Evolutionary conservation across 441 rosid genomes (phyloP), one percentile per base, ranked within the genome.

Genomic region (Eugenia klotzschiana): DNA sequence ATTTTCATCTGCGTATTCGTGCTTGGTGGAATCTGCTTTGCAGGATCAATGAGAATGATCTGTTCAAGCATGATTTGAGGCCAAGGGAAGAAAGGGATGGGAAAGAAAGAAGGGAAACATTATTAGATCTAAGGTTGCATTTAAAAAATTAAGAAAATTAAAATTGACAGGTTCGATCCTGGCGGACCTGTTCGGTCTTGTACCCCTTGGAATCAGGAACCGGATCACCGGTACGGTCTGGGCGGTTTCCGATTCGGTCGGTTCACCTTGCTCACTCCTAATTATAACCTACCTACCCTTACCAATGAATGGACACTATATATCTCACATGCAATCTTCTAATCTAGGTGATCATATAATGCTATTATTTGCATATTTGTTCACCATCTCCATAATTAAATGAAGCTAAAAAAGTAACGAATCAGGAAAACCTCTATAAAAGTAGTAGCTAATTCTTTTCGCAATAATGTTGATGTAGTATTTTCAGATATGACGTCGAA

Each of bases 61-160:
- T 96, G 85, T 96, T 96, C 91, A 96, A 94, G 88, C 98, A 95
- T 84, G 99, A 96, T 60, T 95, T 98, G 98, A 93, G 98, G 50
- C 14, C 50, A 11, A 14, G 14, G 50, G 50, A 46, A 10, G 50
- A 11, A 46, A 46, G 50, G 50, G 50, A 3, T 11, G 50, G 50
- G 4, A 46, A 46, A 11, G 13, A 11, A 46, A 46, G 50, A 46
- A 46, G 50, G 14, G 50, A 46, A 46, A 11, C 50, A 46, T 46
- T 46, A 46, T 11, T 46, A 46, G 12, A 11, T 46, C 14, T 11
- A 46, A 46, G 50, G 50, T 46, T 46, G 11, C 13, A 4, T 46
- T 46, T 46, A 10, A 46, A 46, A 46, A 46, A 10, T 10, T 46
- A 0, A 0, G 3, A 46, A 46, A 46, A 46, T 1, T 43, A 8